These are phyloP conservation scores for Aeschynomene evenia DNA, from an alignment of 306 rosid genomes.

Conservation along the genomic window DNA sequence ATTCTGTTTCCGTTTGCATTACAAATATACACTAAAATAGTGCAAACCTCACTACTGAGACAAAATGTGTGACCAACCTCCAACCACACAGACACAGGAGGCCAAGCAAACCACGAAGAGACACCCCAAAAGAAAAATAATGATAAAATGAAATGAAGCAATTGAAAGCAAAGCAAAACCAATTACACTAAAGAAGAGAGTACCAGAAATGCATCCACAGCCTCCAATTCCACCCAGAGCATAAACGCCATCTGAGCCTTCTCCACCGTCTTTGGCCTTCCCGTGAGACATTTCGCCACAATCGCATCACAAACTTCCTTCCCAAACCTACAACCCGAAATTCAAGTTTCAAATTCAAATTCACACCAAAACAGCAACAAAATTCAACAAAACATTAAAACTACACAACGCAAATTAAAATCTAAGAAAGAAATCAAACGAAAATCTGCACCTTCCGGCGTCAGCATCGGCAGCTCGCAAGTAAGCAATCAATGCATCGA, in stretches of 20 bases:
- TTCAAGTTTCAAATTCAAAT: conserved; percentile 21
- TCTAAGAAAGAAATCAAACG: background rate
- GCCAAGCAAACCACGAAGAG: background rate
- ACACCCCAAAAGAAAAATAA: background rate
- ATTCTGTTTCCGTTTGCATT: background rate
- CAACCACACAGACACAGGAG: background rate
- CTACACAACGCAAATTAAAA: conserved; percentile 7
- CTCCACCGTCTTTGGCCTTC: conserved; percentile 98
- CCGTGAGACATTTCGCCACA: conserved; percentile 93
- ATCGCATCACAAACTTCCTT: conserved; percentile 91
- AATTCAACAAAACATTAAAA: background rate
- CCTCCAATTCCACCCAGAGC: conserved; percentile 98
- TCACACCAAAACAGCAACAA: conserved; percentile 9
- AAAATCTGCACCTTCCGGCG: conserved; percentile 66
- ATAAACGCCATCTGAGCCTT: conserved; percentile 91
- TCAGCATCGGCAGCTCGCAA: conserved; percentile 97
- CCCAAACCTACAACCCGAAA: conserved; percentile 50
- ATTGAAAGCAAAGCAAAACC: conserved; percentile 13
- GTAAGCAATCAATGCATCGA: conserved; percentile 87
- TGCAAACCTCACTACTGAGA: background rate
- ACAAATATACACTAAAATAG: background rate
- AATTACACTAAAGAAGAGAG: conserved; percentile 6
- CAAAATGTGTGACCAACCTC: conserved; percentile 2
- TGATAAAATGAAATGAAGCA: background rate
- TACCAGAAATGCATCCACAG: conserved; percentile 94